Conservation (phyloP, 2,329 filamentous ascomycete species). For the Penicillium concentricum region DNA sequence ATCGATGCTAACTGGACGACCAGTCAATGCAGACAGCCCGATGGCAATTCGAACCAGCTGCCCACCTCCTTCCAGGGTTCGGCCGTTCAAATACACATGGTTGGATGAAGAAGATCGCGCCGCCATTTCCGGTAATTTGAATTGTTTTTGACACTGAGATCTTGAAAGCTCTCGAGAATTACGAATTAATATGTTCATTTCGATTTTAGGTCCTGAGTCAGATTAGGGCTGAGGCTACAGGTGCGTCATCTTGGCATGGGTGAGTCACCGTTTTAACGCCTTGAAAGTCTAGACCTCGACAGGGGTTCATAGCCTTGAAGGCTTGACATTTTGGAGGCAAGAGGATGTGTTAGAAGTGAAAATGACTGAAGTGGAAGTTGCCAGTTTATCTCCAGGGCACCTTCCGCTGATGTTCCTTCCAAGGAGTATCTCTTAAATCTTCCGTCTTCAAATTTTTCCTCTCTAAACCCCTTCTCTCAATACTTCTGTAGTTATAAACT, state of each 20-base stretch:
- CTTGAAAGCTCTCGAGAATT: not conserved
- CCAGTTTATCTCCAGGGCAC: not conserved
- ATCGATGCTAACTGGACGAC: conserved; percentile 50
- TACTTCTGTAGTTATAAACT: conserved; percentile 17
- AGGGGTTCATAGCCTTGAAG: too few relatives aligned
- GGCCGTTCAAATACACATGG: conserved; percentile 51
- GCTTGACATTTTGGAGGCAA: too few relatives aligned
- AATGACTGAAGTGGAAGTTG: not conserved
- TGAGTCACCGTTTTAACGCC: not conserved
- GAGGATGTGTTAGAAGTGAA: too few relatives aligned
- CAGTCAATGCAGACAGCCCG: conserved; percentile 54
- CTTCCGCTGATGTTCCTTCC: not conserved
- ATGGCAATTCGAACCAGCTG: conserved; percentile 60
- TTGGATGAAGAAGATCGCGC: not conserved
- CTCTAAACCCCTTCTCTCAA: not conserved
- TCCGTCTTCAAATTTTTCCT: conserved; percentile 10
- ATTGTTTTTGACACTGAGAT: not conserved
- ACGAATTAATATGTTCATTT: not conserved
- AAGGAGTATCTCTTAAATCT: not conserved
- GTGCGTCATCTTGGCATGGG: not conserved
- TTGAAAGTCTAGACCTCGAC: not conserved
- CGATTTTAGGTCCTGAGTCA: not conserved
- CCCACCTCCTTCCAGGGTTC: conserved; percentile 61
- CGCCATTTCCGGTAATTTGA: not conserved
- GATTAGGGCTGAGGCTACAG: too few relatives aligned